phyloP scores from a whole-genome alignment of 2,329 filamentous ascomycete species.

The Trichoderma sp. region DNA sequence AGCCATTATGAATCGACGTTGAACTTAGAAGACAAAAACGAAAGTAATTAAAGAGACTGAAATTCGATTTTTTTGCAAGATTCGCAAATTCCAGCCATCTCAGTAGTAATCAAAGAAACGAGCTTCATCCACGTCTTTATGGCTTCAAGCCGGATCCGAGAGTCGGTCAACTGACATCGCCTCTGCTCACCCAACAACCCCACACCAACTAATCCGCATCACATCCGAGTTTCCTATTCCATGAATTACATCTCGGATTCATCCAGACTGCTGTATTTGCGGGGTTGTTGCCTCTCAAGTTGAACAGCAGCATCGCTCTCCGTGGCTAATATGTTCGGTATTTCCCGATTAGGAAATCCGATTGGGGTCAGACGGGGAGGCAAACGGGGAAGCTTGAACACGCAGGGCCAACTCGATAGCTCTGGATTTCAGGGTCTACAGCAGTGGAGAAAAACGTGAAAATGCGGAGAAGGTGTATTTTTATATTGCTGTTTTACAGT shows the following conservation, averaged over 20 bases:
- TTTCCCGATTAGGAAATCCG: conserved; percentile 27
- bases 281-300: conserved; percentile 3
- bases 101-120: background rate
- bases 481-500: background rate
- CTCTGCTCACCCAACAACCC: background rate
- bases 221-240: background rate
- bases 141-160: conserved; percentile 8
- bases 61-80: background rate
- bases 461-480: conserved; percentile 3
- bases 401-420: conserved; percentile 12
- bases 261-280: background rate
- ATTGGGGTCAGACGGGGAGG: background rate
- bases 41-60: background rate
- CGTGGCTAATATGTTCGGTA: conserved; percentile 6
- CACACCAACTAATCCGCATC: background rate
- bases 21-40: background rate
- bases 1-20: conserved; percentile 37
- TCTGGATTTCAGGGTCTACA: background rate
- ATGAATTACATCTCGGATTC: background rate
- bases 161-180: background rate
- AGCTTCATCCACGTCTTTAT: conserved; percentile 1
- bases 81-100: background rate
- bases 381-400: conserved; percentile 8
- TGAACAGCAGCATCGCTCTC: background rate
- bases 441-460: background rate